These are phyloP conservation scores for Quercus variabilis DNA, from an alignment of 306 rosid species.

Conservation along the genomic window DNA sequence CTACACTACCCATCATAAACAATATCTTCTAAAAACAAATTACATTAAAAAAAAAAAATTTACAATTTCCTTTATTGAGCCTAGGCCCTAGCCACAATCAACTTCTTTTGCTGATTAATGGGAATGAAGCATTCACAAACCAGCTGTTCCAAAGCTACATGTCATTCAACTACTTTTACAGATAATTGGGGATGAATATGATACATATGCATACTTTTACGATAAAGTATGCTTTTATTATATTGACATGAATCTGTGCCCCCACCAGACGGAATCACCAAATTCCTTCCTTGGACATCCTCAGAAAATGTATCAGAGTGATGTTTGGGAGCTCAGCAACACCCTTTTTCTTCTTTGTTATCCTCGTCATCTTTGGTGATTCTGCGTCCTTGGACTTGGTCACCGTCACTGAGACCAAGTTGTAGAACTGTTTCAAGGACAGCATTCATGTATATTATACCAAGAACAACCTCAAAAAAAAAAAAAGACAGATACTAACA, in stretches of 20 bases:
- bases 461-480: neutral
- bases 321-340: slow-evolving; percentile 51
- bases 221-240: slow-evolving; percentile 21
- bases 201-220: slow-evolving; percentile 14
- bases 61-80: neutral
- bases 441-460: neutral
- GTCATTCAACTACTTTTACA: slow-evolving; percentile 26
- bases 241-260: slow-evolving; percentile 13
- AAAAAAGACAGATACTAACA: no score
- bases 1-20: neutral
- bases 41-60: neutral
- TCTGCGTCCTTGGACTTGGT: slow-evolving; percentile 25
- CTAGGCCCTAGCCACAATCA: slow-evolving; percentile 8
- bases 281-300: slow-evolving; percentile 79
- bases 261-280: slow-evolving; percentile 50
- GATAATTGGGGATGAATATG: slow-evolving; percentile 11
- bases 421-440: slow-evolving; percentile 65
- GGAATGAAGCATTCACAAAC: neutral
- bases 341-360: slow-evolving; percentile 59
- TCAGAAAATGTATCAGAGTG: slow-evolving; percentile 68
- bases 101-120: slow-evolving; percentile 12
- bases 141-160: neutral
- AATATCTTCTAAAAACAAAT: neutral
- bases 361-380: slow-evolving; percentile 55
- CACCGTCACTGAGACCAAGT: slow-evolving; percentile 63